Percentiles rank a stretch among this genome's conserved stretches.
phyloP scores from a whole-genome alignment of 2,329 filamentous ascomycete genomes.

The Coniella vitis region DNA sequence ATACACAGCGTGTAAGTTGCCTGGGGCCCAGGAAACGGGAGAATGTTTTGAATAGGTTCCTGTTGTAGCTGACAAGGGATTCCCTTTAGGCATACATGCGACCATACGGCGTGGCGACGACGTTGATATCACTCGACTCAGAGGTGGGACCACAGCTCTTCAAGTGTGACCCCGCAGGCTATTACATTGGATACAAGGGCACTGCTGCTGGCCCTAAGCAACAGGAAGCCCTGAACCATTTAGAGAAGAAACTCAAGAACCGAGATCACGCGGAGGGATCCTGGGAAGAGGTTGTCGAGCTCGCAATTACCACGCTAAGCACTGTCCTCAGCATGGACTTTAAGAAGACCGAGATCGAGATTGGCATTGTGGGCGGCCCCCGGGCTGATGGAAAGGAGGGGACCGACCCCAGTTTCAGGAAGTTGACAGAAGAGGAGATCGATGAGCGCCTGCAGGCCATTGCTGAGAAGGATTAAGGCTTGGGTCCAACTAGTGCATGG shows the following conservation, averaged over 20 bases:
- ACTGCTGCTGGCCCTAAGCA: slow-evolving; percentile 96
- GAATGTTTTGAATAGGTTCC: slow-evolving; percentile 3
- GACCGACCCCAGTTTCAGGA: slow-evolving; percentile 72
- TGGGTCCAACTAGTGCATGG: slow-evolving; percentile 17
- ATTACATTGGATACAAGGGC: slow-evolving; percentile 98
- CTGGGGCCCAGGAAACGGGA: background rate
- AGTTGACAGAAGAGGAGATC: slow-evolving; percentile 93
- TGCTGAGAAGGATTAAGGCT: slow-evolving; percentile 87
- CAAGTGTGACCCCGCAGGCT: slow-evolving; percentile 97
- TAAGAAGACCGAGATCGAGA: slow-evolving; percentile 98
- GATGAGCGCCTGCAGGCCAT: slow-evolving; percentile 97
- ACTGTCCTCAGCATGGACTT: slow-evolving; percentile 98
- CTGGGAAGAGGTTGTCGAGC: slow-evolving; percentile 97
- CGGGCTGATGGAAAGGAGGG: slow-evolving; percentile 76
- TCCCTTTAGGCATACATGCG: slow-evolving; percentile 78
- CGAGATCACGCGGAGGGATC: slow-evolving; percentile 87
- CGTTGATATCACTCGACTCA: slow-evolving; percentile 86
- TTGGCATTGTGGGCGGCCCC: slow-evolving; percentile 92
- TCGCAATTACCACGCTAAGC: slow-evolving; percentile 91
- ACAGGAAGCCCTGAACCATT: slow-evolving; percentile 94
- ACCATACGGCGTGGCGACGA: slow-evolving; percentile 90
- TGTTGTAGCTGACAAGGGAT: slow-evolving; percentile 7
- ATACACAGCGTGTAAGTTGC: slow-evolving; percentile 77
- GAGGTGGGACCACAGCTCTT: slow-evolving; percentile 91
- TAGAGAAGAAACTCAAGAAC: slow-evolving; percentile 99